Evolutionary conservation across 805 yeast species (phyloP).

Genomic region (Hanseniaspora nectarophila): DNA sequence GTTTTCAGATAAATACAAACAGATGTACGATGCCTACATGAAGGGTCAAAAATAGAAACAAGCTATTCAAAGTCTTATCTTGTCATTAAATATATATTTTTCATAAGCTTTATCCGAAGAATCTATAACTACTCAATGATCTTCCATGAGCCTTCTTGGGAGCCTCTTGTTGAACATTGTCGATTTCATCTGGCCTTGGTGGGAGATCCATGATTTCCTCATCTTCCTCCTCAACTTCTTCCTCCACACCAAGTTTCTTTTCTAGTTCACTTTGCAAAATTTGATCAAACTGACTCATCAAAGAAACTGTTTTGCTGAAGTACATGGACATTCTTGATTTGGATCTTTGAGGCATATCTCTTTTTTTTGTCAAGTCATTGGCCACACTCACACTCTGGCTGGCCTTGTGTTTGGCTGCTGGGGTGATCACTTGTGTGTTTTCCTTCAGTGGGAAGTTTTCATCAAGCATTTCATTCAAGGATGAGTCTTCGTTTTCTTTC

Average conservation of each 20-base stretch:
- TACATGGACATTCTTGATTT: constrained; percentile 15
- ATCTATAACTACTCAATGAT: constrained; percentile 13
- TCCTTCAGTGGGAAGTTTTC: constrained; percentile 2
- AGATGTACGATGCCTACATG: constrained; percentile 13
- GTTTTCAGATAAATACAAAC: constrained; percentile 6
- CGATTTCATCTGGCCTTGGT: constrained; percentile 11
- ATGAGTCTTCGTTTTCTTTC: neutral
- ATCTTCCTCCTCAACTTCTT: constrained; percentile 18
- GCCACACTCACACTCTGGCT: constrained; percentile 13
- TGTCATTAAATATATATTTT: too few species aligned
- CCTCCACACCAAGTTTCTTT: constrained; percentile 33
- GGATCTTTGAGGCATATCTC: constrained; percentile 1
- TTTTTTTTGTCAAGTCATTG: neutral
- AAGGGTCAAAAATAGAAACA: neutral
- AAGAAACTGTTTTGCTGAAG: constrained; percentile 17
- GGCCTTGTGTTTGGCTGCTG: neutral
- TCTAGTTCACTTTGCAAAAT: constrained; percentile 57
- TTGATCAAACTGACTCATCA: constrained; percentile 57
- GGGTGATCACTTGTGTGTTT: neutral
- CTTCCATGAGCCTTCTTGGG: constrained; percentile 4
- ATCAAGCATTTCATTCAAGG: neutral
- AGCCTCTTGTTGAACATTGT: neutral
- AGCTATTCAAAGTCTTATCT: too few species aligned
- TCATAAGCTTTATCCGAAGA: constrained; percentile 14
- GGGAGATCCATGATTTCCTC: constrained; percentile 7